Conservation (phyloP, 257 asterid species). For the Gentiana macrophylla region DNA sequence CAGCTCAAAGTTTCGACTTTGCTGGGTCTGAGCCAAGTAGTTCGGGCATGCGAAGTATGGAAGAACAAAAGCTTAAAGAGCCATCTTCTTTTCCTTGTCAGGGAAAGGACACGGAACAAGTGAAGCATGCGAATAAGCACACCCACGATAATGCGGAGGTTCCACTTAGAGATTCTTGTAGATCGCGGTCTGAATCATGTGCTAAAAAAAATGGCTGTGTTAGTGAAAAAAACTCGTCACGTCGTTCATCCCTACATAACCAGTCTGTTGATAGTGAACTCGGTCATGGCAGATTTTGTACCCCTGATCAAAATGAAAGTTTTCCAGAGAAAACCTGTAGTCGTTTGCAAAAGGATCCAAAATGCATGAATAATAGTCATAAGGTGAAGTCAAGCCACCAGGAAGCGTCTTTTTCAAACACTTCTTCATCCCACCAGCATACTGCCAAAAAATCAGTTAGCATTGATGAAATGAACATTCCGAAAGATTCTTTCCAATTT, state of each 20-base stretch:
- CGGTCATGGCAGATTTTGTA: constrained; percentile 5
- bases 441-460: constrained; percentile 1
- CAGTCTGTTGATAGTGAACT: constrained; percentile 13
- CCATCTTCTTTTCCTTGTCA: constrained; percentile 10
- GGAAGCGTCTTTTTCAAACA: constrained; percentile 8
- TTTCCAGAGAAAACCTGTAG: constrained; percentile 11
- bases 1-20: constrained; percentile 21
- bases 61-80: constrained; percentile 6
- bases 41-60: constrained; percentile 12
- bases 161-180: constrained; percentile 16
- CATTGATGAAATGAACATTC: constrained; percentile 7
- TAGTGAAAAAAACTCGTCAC: constrained; percentile 14
- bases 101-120: constrained; percentile 11
- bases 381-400: constrained; percentile 16
- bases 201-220: constrained; percentile 7
- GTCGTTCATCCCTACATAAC: constrained; percentile 8
- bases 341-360: neutral
- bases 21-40: constrained; percentile 19
- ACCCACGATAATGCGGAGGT: constrained; percentile 8
- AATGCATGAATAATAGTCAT: constrained; percentile 8
- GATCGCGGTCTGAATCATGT: constrained; percentile 4
- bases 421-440: constrained; percentile 5
- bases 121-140: constrained; percentile 6
- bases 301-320: constrained; percentile 3
- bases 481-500: constrained; percentile 8